These are phyloP conservation scores for Monascus ruber DNA, from an alignment of 2,329 filamentous ascomycete species.

Conservation along the genomic window DNA sequence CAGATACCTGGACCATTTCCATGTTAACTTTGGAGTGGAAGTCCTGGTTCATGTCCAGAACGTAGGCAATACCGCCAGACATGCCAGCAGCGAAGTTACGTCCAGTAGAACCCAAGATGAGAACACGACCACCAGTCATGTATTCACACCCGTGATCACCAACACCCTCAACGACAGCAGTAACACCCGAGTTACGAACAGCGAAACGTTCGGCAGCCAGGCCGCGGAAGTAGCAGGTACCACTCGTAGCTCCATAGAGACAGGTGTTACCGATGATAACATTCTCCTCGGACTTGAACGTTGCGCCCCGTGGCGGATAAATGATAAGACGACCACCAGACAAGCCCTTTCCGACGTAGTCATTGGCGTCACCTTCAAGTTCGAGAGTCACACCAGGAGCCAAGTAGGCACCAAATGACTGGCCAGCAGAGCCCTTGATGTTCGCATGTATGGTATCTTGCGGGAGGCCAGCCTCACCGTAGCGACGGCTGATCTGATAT, in stretches of 20 bases:
- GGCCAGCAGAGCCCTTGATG: slow-evolving; percentile 89
- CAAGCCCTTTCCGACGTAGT: slow-evolving; percentile 92
- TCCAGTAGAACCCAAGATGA: slow-evolving; percentile 78
- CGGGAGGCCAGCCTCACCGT: slow-evolving; percentile 77
- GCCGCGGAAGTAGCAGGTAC: slow-evolving; percentile 93
- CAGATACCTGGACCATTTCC: slow-evolving; percentile 90
- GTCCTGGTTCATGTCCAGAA: slow-evolving; percentile 80
- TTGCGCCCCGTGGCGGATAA: slow-evolving; percentile 79
- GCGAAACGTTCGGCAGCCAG: slow-evolving; percentile 93
- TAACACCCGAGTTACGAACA: slow-evolving; percentile 91
- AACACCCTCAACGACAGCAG: slow-evolving; percentile 89
- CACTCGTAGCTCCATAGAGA: slow-evolving; percentile 83
- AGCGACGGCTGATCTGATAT: slow-evolving; percentile 89
- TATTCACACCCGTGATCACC: slow-evolving; percentile 97
- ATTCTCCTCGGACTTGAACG: slow-evolving; percentile 95
- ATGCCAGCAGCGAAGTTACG: slow-evolving; percentile 98
- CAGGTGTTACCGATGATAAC: slow-evolving; percentile 88
- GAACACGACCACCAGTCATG: slow-evolving; percentile 90
- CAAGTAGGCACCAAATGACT: slow-evolving; percentile 91
- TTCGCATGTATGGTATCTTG: slow-evolving; percentile 93
- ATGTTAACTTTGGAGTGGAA: slow-evolving; percentile 90
- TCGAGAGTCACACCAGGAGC: slow-evolving; percentile 89
- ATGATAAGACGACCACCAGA: slow-evolving; percentile 88
- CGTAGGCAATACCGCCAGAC: slow-evolving; percentile 94
- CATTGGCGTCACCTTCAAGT: slow-evolving; percentile 89